Base-by-base conservation (phyloP, 805 yeast species). In the Hyphopichia homilentoma region DNA sequence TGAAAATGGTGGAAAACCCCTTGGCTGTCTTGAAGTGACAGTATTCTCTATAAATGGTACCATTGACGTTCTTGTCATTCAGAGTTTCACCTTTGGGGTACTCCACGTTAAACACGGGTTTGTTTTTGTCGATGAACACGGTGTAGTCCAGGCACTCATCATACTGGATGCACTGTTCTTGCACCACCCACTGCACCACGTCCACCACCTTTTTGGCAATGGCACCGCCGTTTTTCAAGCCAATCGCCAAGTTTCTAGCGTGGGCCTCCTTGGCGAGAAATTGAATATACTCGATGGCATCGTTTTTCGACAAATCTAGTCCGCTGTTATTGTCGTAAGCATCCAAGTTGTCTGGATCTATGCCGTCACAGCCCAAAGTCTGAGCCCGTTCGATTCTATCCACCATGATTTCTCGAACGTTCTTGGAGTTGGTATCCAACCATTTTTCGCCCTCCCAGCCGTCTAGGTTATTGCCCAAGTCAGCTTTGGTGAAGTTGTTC, bases 401-500 rank as follows among this genome's bases (percentile, higher is more conserved):
- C 5, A 7, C 27, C 52, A 54, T 53, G 15, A 52, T 49, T 9
- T 18, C 19, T 7, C 52, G 27, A 7, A 54, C 53, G 8, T 28
- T 33, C 5, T 27, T 19, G 5, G 58, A 50, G 17, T 26, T 25
- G 7, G 40, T 38, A 32, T 55, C 41, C 17, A 55, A 16, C 60
- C 60, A 55, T 27, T 42, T 35, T 32, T 54, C 57, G 7, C 57
- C 59, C 5, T 40, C 29, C 58, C 58, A 54, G 4, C 56, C 58
- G 31, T 47, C 52, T 16, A 55, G 30, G 3, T 36, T 32, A 5
- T 39, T 32, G 3, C 61, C 61, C 22, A 55, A 30, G 35, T 48
- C 60, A 1, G 32, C 13, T 6, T 32, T 13, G 7, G 31, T 13
- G 32, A 53, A 55, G 16, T 41, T 27, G 4, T 23, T 16, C 6